These are phyloP conservation scores for Thelephora ganbajun DNA, from an alignment of 768 basidiomycete species.

Conservation along the genomic window DNA sequence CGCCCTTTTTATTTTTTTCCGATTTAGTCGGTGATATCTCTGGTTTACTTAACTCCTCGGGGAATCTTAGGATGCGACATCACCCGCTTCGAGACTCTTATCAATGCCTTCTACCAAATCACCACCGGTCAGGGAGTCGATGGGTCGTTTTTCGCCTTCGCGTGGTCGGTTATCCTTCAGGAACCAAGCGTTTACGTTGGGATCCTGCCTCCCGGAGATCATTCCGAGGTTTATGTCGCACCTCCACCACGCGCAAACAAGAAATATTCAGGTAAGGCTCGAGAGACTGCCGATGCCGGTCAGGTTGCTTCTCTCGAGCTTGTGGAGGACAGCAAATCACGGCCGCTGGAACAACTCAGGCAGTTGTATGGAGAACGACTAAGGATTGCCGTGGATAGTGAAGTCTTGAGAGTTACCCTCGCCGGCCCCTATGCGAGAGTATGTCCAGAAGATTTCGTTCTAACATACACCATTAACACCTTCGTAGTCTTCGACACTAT, in stretches of 20 bases:
- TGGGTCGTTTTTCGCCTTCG: constrained; percentile 61
- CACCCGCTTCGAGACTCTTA: constrained; percentile 57
- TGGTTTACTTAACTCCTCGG: constrained; percentile 2
- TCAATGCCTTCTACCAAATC: constrained; percentile 48
- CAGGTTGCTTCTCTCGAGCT: constrained; percentile 29
- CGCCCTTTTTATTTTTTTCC: not conserved
- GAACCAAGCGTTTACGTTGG: constrained; percentile 72
- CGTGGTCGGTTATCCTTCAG: constrained; percentile 69
- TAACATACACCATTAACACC: not conserved
- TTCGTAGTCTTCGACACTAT: constrained; percentile 60
- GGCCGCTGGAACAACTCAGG: constrained; percentile 41
- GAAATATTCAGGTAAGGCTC: constrained; percentile 47
- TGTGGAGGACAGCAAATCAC: constrained; percentile 40
- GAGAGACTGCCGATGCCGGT: constrained; percentile 29
- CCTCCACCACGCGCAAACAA: constrained; percentile 56
- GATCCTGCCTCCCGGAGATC: constrained; percentile 39
- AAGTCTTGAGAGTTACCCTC: constrained; percentile 63
- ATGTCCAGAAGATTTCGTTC: constrained; percentile 15
- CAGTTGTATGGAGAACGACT: constrained; percentile 45
- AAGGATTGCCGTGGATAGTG: constrained; percentile 62
- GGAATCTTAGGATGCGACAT: constrained; percentile 49
- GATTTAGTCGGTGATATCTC: constrained; percentile 3
- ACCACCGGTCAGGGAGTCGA: constrained; percentile 46
- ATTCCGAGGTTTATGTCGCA: constrained; percentile 64
- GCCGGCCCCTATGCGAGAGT: constrained; percentile 81